Evolutionary conservation across 164 flowering plant genomes (phyloP), one percentile per base, ranked within the genome.

Genomic region (Vitis rupestris): DNA sequence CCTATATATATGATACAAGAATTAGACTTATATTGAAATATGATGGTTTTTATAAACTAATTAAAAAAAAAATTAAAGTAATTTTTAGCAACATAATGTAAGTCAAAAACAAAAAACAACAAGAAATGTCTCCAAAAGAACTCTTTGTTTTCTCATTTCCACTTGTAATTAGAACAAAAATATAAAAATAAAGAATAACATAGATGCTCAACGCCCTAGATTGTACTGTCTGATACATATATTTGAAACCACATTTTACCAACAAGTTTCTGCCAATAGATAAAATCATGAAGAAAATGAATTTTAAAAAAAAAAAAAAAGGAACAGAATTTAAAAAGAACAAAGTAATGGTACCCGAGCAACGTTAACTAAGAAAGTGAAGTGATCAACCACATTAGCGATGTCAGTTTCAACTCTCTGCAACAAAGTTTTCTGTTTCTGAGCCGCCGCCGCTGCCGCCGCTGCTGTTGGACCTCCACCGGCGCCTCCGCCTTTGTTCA

Each of bases 381-480:
- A 94, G 69, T 89, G 92, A 70, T 93, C 98, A 11, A 91, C 91
- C 12, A 93, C 83, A 77, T 77, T 84, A 58, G 76, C 75, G 61
- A 94, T 84, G 72, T 92, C 97, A 8, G 75, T 75, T 55, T 94
- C 95, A 30, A 89, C 89, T 73, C 91, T 80, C 72, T 92, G 97
- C 76, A 90, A 63, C 75, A 94, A 75, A 1, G 83, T 64, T 74
- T 88, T 94, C 78, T 94, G 97, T 81, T 94, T 94, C 80, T 92
- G 97, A n/a, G 91, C 89, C 12, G 97, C 97, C 0, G 95, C 82
- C 1, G 90, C 86, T 0, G 93, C 94, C 0, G 97, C 97, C 0
- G 91, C 88, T 0, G 91, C 90, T 0, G 95, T 90, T 3, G 97
- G 95, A 8, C 81, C 92, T 3, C 75, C 84, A 19, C 78, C 79